A percentile compares a stretch with the other conserved stretches of the same genome.
These are phyloP conservation scores for Kwoniella sp. DNA, from an alignment of 768 basidiomycete species.

Conservation along the genomic window DNA sequence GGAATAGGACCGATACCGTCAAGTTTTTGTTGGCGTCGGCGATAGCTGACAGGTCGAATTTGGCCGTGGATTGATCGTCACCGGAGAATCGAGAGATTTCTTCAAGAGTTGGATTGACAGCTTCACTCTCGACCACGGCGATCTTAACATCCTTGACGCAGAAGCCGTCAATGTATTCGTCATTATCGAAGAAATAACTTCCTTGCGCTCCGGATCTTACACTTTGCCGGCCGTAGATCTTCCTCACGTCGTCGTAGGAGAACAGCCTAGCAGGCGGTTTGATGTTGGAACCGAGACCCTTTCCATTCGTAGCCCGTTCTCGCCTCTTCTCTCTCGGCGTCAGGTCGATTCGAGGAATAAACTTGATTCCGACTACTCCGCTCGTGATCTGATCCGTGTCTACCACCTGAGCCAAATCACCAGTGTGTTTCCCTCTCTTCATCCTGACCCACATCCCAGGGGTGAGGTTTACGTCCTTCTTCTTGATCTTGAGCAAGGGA, in stretches of 20 bases:
- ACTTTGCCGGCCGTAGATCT: conserved; percentile 76
- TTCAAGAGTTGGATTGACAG: conserved; percentile 92
- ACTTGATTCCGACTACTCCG: conserved; percentile 87
- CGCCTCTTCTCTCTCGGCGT: conserved; percentile 89
- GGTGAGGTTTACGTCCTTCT: conserved; percentile 80
- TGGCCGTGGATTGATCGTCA: conserved; percentile 65
- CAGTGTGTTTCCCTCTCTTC: conserved; percentile 87
- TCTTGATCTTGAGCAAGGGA: conserved; percentile 90
- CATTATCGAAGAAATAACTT: conserved; percentile 82
- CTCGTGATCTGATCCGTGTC: conserved; percentile 85
- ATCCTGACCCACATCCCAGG: conserved; percentile 94
- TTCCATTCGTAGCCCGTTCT: conserved; percentile 60
- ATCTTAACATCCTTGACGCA: conserved; percentile 90
- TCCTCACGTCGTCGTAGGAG: conserved; percentile 78
- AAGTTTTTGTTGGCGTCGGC: conserved; percentile 89
- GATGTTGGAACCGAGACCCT: conserved; percentile 53
- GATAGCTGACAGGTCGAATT: conserved; percentile 84
- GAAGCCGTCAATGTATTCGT: conserved; percentile 92
- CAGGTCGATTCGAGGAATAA: conserved; percentile 96
- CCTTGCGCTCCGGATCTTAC: conserved; percentile 64
- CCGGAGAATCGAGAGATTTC: conserved; percentile 90
- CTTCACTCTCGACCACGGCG: conserved; percentile 63
- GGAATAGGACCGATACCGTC: conserved; percentile 91
- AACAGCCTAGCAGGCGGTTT: conserved; percentile 91
- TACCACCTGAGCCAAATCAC: conserved; percentile 92